A percentile compares a stretch with the other conserved stretches of the same genome.
phyloP scores from a whole-genome alignment of 768 basidiomycete genomes.

The Erythrobasidium yunnanense region DNA sequence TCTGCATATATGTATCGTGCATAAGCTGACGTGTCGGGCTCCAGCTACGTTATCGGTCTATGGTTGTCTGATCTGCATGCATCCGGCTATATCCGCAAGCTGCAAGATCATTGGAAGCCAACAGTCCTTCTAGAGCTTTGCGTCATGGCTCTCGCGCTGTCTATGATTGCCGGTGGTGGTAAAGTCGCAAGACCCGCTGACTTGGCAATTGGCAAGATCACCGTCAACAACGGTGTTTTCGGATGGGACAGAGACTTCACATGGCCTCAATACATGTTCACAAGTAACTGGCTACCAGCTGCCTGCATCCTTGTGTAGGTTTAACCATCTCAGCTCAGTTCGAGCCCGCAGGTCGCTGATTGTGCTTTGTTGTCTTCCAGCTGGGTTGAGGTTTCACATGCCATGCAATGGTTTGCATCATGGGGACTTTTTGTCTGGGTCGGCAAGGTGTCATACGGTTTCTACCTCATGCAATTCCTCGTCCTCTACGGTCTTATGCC shows the following conservation, averaged over 20 bases:
- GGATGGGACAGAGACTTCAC: slow-evolving; percentile 33
- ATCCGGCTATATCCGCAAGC: slow-evolving; percentile 37
- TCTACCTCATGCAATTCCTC: slow-evolving; percentile 41
- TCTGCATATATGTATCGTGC: not conserved
- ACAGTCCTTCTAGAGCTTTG: slow-evolving; percentile 37
- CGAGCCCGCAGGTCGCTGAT: not conserved
- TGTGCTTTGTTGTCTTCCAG: not conserved
- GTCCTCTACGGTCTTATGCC: slow-evolving; percentile 39
- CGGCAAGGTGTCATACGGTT: slow-evolving; percentile 41
- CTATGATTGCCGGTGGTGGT: slow-evolving; percentile 36
- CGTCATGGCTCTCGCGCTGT: slow-evolving; percentile 36
- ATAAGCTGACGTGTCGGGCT: not conserved
- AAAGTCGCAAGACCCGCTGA: slow-evolving; percentile 36
- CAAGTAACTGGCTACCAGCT: slow-evolving; percentile 31
- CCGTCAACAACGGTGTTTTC: slow-evolving; percentile 38
- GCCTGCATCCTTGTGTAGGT: slow-evolving; percentile 33
- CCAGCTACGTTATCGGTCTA: slow-evolving; percentile 39
- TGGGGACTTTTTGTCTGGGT: slow-evolving; percentile 40
- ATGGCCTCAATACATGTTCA: slow-evolving; percentile 40
- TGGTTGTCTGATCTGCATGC: slow-evolving; percentile 38
- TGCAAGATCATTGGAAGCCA: slow-evolving; percentile 40
- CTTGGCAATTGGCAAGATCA: slow-evolving; percentile 34
- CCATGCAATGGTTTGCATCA: slow-evolving; percentile 40
- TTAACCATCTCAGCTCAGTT: not conserved
- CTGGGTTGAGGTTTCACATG: slow-evolving; percentile 39